Evolutionary conservation across 2,329 filamentous ascomycete species (phyloP), one percentile per base, ranked within the genome.

Genomic region (Colletotrichum tamarilloi): DNA sequence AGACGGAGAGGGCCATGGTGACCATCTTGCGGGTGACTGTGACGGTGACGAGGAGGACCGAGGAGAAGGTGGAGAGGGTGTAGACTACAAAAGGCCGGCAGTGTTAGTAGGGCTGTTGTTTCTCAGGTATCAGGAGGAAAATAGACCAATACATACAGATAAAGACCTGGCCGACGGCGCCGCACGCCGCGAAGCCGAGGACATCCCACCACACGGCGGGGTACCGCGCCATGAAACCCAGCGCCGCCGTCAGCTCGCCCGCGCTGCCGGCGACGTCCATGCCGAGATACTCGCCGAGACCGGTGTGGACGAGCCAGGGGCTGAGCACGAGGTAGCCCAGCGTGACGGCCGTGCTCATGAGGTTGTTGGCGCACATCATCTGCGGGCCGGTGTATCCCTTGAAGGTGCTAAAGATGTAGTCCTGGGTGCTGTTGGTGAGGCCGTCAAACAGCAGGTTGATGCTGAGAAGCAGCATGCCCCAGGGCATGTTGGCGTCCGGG

Each of bases 321-420:
- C 92, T 93, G 24, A 95, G 79, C 22, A 96, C 76, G 57, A 99
- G 90, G 79, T 97, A 98, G 0, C 85, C 80, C 24, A 90, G 87
- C 4, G 95, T 98, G 69, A 98, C 87, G 59, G 91, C 80, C 4
- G 95, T 96, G 77, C 91, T 93, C 83, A 98, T 93, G 68, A 98
- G 86, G 81, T 98, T 99, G 84, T 98, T 95, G 52, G 96, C 95
- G 81, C 95, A 97, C 97, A 99, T 99, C 97, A 99, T 99, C 88
- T 99, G 97, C 73, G 96, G 95, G 11, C 97, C 97, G 3, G 91
- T 91, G 81, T 97, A 98, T 16, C 92, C 92, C 76, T 91, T 91
- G 84, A 95, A 97, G 7, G 90, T 88, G 75, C 85, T 84, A 82
- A 98, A 98, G 82, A 99, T 95, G 83, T 98, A 92, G 83, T 99